phyloP scores from a whole-genome alignment of 202 grass and related monocot genomes.

The Schoenoplectus tabernaemontani region DNA sequence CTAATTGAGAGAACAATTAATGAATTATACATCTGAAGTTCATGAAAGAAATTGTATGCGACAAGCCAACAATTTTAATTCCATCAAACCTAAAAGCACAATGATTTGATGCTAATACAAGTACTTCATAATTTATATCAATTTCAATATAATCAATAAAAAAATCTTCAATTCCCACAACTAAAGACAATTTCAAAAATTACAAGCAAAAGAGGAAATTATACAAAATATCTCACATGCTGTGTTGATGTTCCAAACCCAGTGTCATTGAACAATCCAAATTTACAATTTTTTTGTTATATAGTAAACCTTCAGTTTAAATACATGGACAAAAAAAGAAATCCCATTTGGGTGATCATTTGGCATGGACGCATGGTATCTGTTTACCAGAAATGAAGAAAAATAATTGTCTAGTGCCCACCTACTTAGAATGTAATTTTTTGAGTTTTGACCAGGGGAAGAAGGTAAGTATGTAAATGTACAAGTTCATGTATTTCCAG shows the following conservation, averaged over 20 bases:
- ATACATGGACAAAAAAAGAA: background rate
- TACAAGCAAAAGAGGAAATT: background rate
- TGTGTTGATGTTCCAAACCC: background rate
- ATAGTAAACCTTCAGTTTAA: background rate
- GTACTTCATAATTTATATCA: no score
- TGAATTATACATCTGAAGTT: background rate
- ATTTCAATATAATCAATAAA: background rate
- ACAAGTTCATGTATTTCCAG: background rate
- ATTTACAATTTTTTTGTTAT: background rate
- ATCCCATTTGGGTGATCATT: background rate
- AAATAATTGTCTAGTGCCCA: background rate
- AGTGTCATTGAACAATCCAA: background rate
- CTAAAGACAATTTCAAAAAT: background rate
- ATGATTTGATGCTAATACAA: background rate
- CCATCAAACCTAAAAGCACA: background rate
- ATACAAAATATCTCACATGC: background rate
- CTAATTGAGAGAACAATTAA: background rate
- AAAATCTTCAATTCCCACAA: background rate
- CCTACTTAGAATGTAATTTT: background rate
- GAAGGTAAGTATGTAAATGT: conserved; percentile 3
- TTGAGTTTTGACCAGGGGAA: background rate
- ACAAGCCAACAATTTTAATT: background rate
- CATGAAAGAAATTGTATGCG: background rate
- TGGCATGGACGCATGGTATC: background rate
- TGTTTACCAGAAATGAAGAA: background rate